These are phyloP conservation scores for Musa schizocarpa DNA, from an alignment of 176 grass and related monocot genomes.

Conservation along the genomic window DNA sequence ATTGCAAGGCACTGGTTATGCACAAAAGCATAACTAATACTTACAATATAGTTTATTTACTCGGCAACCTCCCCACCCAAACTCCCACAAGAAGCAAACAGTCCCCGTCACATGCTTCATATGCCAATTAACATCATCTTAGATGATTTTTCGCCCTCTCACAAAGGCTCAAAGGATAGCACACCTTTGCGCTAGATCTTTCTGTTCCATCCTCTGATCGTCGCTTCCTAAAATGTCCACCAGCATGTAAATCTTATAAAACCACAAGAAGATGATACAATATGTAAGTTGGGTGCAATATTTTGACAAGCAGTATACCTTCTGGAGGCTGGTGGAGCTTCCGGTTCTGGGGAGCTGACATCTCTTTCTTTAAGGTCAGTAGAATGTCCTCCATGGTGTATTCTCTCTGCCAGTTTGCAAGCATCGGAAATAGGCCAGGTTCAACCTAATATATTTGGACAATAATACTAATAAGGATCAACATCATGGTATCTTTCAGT, in stretches of 20 bases:
- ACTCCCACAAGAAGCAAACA: background rate
- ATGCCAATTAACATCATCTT: background rate
- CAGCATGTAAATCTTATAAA: background rate
- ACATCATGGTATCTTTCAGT: too few species aligned
- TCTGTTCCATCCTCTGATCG: slow-evolving; percentile 68
- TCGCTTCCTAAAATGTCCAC: slow-evolving; percentile 46
- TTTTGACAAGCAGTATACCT: slow-evolving; percentile 36
- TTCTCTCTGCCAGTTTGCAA: slow-evolving; percentile 76
- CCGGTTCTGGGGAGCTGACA: slow-evolving; percentile 78
- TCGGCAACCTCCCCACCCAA: background rate
- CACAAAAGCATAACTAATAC: background rate
- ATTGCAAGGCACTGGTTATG: background rate
- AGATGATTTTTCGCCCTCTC: background rate
- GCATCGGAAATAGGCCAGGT: slow-evolving; percentile 66
- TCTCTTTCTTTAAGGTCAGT: slow-evolving; percentile 67
- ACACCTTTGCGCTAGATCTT: slow-evolving; percentile 53
- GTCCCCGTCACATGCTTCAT: too few species aligned
- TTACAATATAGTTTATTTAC: slow-evolving; percentile 7
- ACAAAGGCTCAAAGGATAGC: slow-evolving; percentile 35
- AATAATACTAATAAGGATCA: too few species aligned
- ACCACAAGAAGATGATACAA: background rate
- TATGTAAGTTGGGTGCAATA: slow-evolving; percentile 8
- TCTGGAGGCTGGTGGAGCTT: slow-evolving; percentile 72
- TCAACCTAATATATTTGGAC: slow-evolving; percentile 52
- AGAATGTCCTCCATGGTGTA: slow-evolving; percentile 87